Percentiles rank a stretch among this genome's conserved stretches.
phyloP scores from a whole-genome alignment of 2,329 filamentous ascomycete species.

The Claviceps capensis region DNA sequence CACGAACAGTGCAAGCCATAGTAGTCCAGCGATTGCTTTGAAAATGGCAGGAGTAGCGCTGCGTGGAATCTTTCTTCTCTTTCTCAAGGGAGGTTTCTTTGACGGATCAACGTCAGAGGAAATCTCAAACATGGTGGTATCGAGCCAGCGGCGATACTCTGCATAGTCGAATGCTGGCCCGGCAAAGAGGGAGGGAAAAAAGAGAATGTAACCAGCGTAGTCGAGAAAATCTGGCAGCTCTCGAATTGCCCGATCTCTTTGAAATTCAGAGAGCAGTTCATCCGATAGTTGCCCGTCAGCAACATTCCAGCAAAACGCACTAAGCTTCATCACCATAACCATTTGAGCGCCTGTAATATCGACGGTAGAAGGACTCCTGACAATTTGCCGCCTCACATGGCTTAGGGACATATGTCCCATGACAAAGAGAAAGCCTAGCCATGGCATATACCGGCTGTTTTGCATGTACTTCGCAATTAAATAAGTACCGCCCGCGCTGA shows the following conservation, averaged over 20 bases:
- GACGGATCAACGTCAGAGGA: constrained; percentile 68
- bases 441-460: constrained; percentile 84
- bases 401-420: constrained; percentile 93
- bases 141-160: constrained; percentile 85
- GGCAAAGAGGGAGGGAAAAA: constrained; percentile 82
- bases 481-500: constrained; percentile 71
- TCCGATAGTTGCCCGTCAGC: constrained; percentile 77
- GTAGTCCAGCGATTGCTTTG: constrained; percentile 59
- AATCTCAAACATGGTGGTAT: constrained; percentile 86
- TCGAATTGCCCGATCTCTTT: constrained; percentile 67
- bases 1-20: constrained; percentile 71
- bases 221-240: constrained; percentile 65
- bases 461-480: constrained; percentile 70
- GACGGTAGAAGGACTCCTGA: constrained; percentile 49
- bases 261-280: constrained; percentile 69
- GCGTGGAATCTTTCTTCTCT: constrained; percentile 82
- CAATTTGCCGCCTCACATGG: constrained; percentile 70
- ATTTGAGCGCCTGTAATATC: constrained; percentile 96
- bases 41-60: constrained; percentile 72
- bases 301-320: constrained; percentile 94
- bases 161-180: constrained; percentile 91
- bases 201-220: constrained; percentile 81
- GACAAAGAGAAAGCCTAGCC: constrained; percentile 83
- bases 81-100: constrained; percentile 73
- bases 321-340: constrained; percentile 96